A percentile compares a stretch with the other conserved stretches of the same genome.
Conservation (phyloP, 805 yeast genomes). For the Pichia nakasei region DNA sequence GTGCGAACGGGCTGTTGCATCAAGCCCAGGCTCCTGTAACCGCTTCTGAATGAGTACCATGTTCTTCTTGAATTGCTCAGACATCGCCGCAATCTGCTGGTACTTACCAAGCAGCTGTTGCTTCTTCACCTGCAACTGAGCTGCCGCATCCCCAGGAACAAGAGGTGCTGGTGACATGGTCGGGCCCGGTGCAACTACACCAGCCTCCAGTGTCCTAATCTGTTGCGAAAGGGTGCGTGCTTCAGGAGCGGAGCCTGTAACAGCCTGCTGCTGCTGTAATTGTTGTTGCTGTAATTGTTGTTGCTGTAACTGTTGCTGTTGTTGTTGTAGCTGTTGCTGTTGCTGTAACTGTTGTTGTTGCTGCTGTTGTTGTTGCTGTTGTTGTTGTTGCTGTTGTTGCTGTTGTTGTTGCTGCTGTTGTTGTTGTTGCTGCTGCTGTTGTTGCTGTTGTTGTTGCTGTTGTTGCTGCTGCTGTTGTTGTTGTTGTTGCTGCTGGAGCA, state of each 20-base stretch:
- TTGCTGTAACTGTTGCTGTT: constrained; percentile 2
- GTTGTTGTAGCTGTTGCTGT: constrained; percentile 1
- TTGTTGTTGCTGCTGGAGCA: constrained; percentile 24
- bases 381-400: constrained; percentile 1
- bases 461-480: constrained; percentile 16
- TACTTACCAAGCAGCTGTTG: constrained; percentile 29
- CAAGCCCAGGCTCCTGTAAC: constrained; percentile 34
- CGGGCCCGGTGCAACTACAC: too few relatives aligned
- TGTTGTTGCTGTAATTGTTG: constrained; percentile 3
- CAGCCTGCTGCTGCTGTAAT: too few relatives aligned
- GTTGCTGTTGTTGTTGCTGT: constrained; percentile 7
- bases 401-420: constrained; percentile 8
- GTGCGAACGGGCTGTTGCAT: constrained; percentile 36
- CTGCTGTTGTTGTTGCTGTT: constrained; percentile 4
- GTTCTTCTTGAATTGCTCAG: constrained; percentile 42
- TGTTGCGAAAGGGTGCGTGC: constrained; percentile 8
- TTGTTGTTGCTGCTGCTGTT: constrained; percentile 7
- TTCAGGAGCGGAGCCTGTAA: constrained; percentile 6
- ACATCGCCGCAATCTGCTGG: constrained; percentile 36
- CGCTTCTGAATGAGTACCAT: constrained; percentile 42
- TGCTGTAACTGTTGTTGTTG: too few relatives aligned
- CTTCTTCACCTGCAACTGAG: constrained; percentile 18
- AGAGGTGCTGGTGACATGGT: too few relatives aligned
- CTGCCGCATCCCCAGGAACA: too few relatives aligned
- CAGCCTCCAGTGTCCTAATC: background rate